Base-by-base conservation (phyloP, 176 grass and related monocot genomes). In the Zea mays region DNA sequence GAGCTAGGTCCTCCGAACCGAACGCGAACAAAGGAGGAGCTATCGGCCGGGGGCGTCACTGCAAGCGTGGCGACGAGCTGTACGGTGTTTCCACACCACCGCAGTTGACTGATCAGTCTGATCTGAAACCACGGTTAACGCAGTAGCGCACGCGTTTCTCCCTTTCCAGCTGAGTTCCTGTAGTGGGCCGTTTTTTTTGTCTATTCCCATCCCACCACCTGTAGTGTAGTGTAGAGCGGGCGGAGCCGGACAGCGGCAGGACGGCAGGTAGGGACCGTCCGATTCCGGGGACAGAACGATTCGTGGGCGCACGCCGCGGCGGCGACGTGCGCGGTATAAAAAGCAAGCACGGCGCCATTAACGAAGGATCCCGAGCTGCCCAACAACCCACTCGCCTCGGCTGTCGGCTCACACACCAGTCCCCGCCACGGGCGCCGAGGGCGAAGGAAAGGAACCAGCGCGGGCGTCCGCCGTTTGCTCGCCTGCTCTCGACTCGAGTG, bases 31-130 rank as follows among this genome's bases (percentile, higher is more conserved):
- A 50, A 15, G 47, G 12, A 14, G 12, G 1, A 50, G 15, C 51
- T n/a, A 54, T 55, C 51, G 16, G 6, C 51, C 51, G 51, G 51
- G 5, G 4, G 16, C 51, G 51, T n/a, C 51, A 17, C 51, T 55
- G 51, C 51, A 59, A 27, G n/a, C 56, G 19, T 11, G 19, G 56
- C 56, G 42, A 7, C 19, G 14, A 69, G 48, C 1, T 67, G 14
- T 34, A 50, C 45, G 7, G 12, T 34, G 17, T 38, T 73, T 41
- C 38, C 7, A 43, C 27, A 27, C 0, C 27, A 27, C 27, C 27
- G 41, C 74, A 14, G 74, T 77, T 77, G 74, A 65, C 75, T 20
- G 15, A n/a, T n/a, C n/a, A n/a, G n/a, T n/a, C n/a, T n/a, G n/a
- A 11, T 15, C 43, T 65, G 16, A 20, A 5, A 20, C 59, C 44